phyloP scores from a whole-genome alignment of 768 basidiomycete genomes.

The Podaxis sp. region DNA sequence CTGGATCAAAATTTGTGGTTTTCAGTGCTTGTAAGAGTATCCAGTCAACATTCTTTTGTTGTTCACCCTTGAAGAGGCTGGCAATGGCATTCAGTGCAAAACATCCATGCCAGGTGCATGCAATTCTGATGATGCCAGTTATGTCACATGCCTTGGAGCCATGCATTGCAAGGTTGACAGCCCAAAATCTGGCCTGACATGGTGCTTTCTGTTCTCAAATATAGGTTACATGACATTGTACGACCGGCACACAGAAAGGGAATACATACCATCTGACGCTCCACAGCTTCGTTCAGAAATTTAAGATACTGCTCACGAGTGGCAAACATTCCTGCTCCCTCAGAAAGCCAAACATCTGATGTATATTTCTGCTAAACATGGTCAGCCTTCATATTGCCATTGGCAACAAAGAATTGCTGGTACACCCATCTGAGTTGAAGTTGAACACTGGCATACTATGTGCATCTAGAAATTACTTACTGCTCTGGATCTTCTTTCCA shows the following conservation, averaged over 20 bases:
- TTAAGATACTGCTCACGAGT: neutral
- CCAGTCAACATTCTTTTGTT: slow-evolving; percentile 26
- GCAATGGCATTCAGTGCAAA: slow-evolving; percentile 18
- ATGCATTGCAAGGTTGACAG: too few relatives aligned
- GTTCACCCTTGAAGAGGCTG: slow-evolving; percentile 22
- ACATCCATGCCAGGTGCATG: too few relatives aligned
- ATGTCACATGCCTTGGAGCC: too few relatives aligned
- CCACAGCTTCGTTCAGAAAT: too few relatives aligned
- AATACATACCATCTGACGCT: neutral
- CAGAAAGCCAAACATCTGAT: neutral
- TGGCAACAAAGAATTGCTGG: neutral
- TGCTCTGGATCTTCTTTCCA: too few relatives aligned
- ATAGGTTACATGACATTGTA: too few relatives aligned
- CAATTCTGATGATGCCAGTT: too few relatives aligned
- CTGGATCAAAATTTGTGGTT: slow-evolving; percentile 11
- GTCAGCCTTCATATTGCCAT: neutral
- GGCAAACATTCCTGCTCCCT: neutral
- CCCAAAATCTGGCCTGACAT: too few relatives aligned
- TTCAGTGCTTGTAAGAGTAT: slow-evolving; percentile 9
- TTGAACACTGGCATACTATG: too few relatives aligned
- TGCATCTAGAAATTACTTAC: too few relatives aligned
- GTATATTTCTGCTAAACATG: neutral
- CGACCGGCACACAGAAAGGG: too few relatives aligned
- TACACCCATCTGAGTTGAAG: neutral
- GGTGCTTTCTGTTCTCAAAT: slow-evolving; percentile 18